Evolutionary conservation across 164 flowering plant species (phyloP).

Genomic region (Paratinospora sagittata): DNA sequence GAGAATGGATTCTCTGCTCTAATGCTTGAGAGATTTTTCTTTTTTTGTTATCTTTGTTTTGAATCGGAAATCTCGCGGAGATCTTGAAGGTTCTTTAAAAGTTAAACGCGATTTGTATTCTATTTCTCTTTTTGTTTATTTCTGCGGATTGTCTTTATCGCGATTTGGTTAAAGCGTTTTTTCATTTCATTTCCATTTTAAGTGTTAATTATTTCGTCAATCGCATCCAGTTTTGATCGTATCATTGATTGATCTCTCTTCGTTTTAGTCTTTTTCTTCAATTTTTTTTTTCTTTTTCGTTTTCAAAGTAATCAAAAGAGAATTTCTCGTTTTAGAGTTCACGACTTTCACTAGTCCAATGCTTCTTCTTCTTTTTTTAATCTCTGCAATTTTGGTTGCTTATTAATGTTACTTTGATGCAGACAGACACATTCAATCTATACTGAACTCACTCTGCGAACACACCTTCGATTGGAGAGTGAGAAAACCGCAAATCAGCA

Average conservation of each 20-base stretch:
- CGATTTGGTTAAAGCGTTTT: neutral
- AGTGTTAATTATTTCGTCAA: neutral
- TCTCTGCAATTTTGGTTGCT: neutral
- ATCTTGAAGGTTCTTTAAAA: slow-evolving; percentile 1
- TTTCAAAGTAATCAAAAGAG: neutral
- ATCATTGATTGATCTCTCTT: neutral
- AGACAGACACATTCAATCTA: neutral
- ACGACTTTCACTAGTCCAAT: too few species aligned
- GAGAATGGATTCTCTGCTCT: too few species aligned
- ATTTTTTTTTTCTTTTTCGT: too few species aligned
- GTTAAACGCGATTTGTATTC: neutral
- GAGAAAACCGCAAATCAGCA: neutral
- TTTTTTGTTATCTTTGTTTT: too few species aligned
- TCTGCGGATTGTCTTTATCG: neutral
- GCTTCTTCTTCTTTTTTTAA: too few species aligned
- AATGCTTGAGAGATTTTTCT: too few species aligned
- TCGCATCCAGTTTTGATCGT: too few species aligned
- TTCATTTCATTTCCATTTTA: neutral
- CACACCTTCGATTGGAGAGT: neutral
- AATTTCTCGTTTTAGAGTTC: too few species aligned
- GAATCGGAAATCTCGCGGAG: too few species aligned
- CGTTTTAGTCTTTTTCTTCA: neutral
- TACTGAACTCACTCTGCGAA: neutral
- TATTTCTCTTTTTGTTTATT: neutral
- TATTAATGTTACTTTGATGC: slow-evolving; percentile 1